phyloP scores from a whole-genome alignment of 1,139 yeast species.

The Hanseniaspora gamundiae region DNA sequence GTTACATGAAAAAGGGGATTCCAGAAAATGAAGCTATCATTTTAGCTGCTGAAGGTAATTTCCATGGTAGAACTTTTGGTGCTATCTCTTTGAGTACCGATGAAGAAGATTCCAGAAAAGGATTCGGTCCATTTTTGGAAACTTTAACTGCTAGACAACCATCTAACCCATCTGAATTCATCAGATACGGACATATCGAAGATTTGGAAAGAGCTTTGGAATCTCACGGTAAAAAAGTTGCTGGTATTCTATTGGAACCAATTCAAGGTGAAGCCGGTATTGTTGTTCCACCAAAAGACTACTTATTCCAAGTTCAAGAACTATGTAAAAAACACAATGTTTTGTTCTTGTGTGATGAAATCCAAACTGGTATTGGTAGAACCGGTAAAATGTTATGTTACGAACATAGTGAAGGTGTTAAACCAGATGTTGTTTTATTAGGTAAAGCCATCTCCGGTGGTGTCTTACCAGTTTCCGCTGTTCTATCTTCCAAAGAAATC shows the following conservation, averaged over 20 bases:
- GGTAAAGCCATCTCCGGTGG: constrained; percentile 98
- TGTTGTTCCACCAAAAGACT: constrained; percentile 81
- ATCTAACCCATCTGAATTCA: constrained; percentile 28
- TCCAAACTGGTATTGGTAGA: constrained; percentile 96
- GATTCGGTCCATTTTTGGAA: constrained; percentile 81
- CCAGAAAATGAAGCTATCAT: constrained; percentile 76
- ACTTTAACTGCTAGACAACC: constrained; percentile 79
- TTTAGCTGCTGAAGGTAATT: constrained; percentile 75
- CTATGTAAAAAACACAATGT: constrained; percentile 79
- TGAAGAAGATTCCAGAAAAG: constrained; percentile 68
- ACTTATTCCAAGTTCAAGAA: constrained; percentile 58
- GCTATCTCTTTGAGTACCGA: constrained; percentile 94
- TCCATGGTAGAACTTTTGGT: constrained; percentile 95
- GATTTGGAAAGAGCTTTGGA: constrained; percentile 77
- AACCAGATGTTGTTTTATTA: constrained; percentile 75
- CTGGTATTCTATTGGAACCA: constrained; percentile 88
- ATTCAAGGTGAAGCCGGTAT: constrained; percentile 99
- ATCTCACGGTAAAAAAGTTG: constrained; percentile 80
- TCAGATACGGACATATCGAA: constrained; percentile 73
- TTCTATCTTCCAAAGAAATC: constrained; percentile 73
- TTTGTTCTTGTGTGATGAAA: constrained; percentile 86
- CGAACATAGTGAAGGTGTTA: constrained; percentile 69
- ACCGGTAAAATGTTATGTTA: constrained; percentile 89
- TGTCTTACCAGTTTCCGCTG: constrained; percentile 85
- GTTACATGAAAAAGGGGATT: constrained; percentile 78